Evolutionary conservation across 495 filamentous ascomycete species (phyloP), one percentile per base, ranked within the genome.

Genomic region (Schizothecium vesticola): DNA sequence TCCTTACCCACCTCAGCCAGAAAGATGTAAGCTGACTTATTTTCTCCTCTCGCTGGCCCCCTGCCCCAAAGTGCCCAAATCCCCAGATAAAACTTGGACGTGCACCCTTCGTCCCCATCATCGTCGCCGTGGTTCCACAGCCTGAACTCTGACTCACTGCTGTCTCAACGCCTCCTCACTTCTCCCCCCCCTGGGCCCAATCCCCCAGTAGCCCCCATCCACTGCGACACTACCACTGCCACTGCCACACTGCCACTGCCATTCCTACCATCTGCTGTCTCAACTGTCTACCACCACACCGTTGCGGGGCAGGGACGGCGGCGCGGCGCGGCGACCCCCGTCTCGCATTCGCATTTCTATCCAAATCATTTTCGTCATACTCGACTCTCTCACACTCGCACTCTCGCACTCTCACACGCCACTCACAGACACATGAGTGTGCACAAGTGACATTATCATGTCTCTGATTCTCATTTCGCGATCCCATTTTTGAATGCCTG

Each of bases 91-190:
- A 0, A 16, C 33, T 7, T 16, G 36, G 13, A 16, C 43, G 13
- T 51, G 6, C 11, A 36, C 19, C 43, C 43, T n/a, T 9, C 19
- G 13, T 16, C 33, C 12, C 5, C 33, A 3, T 5, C 31, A 13
- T 10, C 36, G 13, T 51, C 19, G 10, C n/a, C 3, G 62, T 28
- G 19, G 60, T 67, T 22, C 22, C 66, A 67, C 59, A 63, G 29
- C 67, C 28, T 64, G 43, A 51, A 43, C 16, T 2, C 43, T n/a
- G 43, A 51, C 43, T 51, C 43, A 51, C 43, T n/a, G 43, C 25
- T 64, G 67, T 64, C 67, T 68, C 24, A 64, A 59, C 25, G 33
- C 61, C 61, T 63, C 67, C 67, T 59, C 66, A 25, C 59, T 59
- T 23, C 36, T 16, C 36, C 36, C 36, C 19, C 36, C 19, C 21